Evolutionary conservation across 2,329 filamentous ascomycete genomes (phyloP).

Genomic region (Ophiosphaerella korrae): DNA sequence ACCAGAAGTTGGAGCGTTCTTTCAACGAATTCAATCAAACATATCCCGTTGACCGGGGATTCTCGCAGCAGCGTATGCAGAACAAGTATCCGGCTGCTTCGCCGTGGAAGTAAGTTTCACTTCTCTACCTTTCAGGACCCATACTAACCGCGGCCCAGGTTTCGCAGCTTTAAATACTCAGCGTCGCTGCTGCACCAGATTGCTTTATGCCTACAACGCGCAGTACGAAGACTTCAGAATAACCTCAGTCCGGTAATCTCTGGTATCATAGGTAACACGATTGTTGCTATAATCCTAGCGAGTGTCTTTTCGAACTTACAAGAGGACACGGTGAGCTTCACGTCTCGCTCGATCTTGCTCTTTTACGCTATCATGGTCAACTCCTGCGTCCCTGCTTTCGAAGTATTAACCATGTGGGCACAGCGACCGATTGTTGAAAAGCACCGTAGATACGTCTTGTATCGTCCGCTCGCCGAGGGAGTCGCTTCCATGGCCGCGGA

Average conservation of each 20-base stretch:
- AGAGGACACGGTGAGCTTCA: conserved; percentile 68
- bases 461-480: conserved; percentile 83
- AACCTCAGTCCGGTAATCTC: conserved; percentile 72
- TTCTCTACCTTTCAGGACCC: too few species aligned
- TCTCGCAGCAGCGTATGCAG: too few species aligned
- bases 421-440: conserved; percentile 91
- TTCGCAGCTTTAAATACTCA: not conserved
- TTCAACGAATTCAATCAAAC: too few species aligned
- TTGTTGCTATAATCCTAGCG: conserved; percentile 75
- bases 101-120: too few species aligned
- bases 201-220: conserved; percentile 74
- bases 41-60: too few species aligned
- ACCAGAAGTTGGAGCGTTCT: not conserved
- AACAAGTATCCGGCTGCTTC: too few species aligned
- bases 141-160: too few species aligned
- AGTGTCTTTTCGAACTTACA: conserved; percentile 78
- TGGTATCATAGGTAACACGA: conserved; percentile 64
- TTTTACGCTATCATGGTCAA: conserved; percentile 86
- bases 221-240: conserved; percentile 72
- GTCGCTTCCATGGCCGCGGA: conserved; percentile 54
- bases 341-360: conserved; percentile 72
- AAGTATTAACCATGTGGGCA: conserved; percentile 76
- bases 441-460: conserved; percentile 80
- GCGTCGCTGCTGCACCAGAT: conserved; percentile 75
- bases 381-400: conserved; percentile 74